Evolutionary conservation across 2,329 filamentous ascomycete species (phyloP).

Genomic region (Xylariales sp.): DNA sequence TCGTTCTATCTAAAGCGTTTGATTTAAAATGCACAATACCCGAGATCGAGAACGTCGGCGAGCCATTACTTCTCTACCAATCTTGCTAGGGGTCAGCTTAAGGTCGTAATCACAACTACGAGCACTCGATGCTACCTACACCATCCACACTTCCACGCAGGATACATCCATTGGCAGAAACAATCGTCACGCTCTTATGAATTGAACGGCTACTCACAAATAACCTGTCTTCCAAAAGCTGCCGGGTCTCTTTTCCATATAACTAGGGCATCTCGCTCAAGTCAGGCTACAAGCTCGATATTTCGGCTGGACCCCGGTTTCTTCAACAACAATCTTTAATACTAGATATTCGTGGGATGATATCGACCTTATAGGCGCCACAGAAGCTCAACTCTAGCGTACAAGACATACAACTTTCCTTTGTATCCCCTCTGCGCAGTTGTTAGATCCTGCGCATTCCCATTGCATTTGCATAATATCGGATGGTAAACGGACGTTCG

Average conservation of each 20-base stretch:
- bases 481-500: constrained; percentile 39
- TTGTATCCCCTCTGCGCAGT: constrained; percentile 28
- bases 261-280: constrained; percentile 14
- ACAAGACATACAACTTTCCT: constrained; percentile 32
- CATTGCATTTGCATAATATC: constrained; percentile 37
- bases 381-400: constrained; percentile 15
- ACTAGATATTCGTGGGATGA: constrained; percentile 29
- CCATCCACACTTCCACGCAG: background rate
- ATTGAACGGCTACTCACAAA: constrained; percentile 37
- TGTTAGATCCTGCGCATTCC: constrained; percentile 16
- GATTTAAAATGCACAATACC: constrained; percentile 99
- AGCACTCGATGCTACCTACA: background rate
- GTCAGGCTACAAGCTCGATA: constrained; percentile 15
- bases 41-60: constrained; percentile 97
- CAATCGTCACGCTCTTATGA: constrained; percentile 33
- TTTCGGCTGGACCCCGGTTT: constrained; percentile 28
- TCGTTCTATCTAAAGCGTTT: constrained; percentile 97
- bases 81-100: constrained; percentile 57
- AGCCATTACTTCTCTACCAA: constrained; percentile 93
- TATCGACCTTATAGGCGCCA: constrained; percentile 28
- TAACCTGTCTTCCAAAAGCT: constrained; percentile 19
- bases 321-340: constrained; percentile 26
- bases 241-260: constrained; percentile 11
- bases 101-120: constrained; percentile 12
- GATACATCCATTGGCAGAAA: constrained; percentile 9